Evolutionary conservation across 352 stramenopile species (phyloP).

Genomic region (Phytophthora parvispora): DNA sequence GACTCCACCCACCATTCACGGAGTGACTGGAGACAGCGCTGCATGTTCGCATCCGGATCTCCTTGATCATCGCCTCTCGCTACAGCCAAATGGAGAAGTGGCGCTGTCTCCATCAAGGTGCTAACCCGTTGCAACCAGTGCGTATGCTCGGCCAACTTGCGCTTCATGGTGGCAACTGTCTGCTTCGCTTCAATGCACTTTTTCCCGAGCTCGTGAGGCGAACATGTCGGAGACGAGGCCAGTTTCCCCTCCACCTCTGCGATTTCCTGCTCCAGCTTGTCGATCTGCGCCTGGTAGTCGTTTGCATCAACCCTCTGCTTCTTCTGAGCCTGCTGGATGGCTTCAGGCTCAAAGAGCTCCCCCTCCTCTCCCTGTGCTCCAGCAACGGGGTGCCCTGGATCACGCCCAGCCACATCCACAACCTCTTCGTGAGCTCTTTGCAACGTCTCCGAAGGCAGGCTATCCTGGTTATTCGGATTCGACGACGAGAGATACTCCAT

Average conservation of each 20-base stretch:
- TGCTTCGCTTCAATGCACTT: conserved; percentile 51
- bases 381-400: too few species aligned
- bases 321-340: conserved; percentile 43
- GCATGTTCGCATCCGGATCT: background rate
- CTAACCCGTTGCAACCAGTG: conserved; percentile 59
- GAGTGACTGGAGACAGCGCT: conserved; percentile 24
- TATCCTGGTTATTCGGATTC: conserved; percentile 26
- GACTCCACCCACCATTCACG: conserved; percentile 33
- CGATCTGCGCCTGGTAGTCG: conserved; percentile 43
- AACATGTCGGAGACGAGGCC: background rate
- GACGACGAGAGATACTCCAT: conserved; percentile 26
- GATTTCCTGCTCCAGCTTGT: conserved; percentile 46
- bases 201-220: conserved; percentile 16
- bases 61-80: background rate
- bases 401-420: too few species aligned
- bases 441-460: conserved; percentile 10
- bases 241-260: conserved; percentile 36
- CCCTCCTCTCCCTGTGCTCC: conserved; percentile 4
- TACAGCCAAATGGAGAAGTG: conserved; percentile 49
- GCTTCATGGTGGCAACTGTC: conserved; percentile 39
- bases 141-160: conserved; percentile 60
- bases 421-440: conserved; percentile 18
- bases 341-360: conserved; percentile 11
- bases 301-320: conserved; percentile 60
- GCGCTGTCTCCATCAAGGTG: conserved; percentile 60